Conservation (phyloP, 805 yeast species). For the Soucietia sequanensis region DNA sequence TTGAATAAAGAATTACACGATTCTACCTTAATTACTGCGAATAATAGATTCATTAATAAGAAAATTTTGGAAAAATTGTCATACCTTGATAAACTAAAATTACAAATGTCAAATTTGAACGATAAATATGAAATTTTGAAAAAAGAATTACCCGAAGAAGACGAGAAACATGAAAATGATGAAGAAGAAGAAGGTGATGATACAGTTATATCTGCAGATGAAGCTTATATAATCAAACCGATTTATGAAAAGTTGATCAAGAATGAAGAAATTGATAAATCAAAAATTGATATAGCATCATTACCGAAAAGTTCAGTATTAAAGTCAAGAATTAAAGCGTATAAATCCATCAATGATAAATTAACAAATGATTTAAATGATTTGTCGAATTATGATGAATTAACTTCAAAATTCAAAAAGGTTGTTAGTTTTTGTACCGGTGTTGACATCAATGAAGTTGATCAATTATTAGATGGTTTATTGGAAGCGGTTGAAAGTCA, state of each 20-base stretch:
- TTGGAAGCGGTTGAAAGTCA: constrained; percentile 86
- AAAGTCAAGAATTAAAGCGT: constrained; percentile 79
- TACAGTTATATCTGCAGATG: constrained; percentile 61
- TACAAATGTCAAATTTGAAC: constrained; percentile 40
- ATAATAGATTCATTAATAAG: constrained; percentile 36
- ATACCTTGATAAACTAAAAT: constrained; percentile 50
- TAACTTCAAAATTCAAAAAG: constrained; percentile 69
- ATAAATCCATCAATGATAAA: constrained; percentile 62
- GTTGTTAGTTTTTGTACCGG: constrained; percentile 91
- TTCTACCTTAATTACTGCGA: constrained; percentile 42
- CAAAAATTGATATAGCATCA: constrained; percentile 22
- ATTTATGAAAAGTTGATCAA: constrained; percentile 52
- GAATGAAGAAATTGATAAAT: constrained; percentile 23
- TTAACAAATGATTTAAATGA: constrained; percentile 52
- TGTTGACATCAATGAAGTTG: constrained; percentile 78
- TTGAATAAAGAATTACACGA: constrained; percentile 38
- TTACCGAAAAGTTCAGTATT: constrained; percentile 52
- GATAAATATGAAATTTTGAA: constrained; percentile 32
- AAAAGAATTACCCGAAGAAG: constrained; percentile 35
- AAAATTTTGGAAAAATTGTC: constrained; percentile 36
- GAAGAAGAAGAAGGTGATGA: constrained; percentile 67
- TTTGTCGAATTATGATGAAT: constrained; percentile 44
- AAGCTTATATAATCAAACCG: constrained; percentile 75
- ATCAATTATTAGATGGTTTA: constrained; percentile 75
- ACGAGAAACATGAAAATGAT: constrained; percentile 37